Percentiles rank a stretch among this genome's conserved stretches.
Conservation (phyloP, 768 basidiomycete genomes). For the Termitomyces sp. region DNA sequence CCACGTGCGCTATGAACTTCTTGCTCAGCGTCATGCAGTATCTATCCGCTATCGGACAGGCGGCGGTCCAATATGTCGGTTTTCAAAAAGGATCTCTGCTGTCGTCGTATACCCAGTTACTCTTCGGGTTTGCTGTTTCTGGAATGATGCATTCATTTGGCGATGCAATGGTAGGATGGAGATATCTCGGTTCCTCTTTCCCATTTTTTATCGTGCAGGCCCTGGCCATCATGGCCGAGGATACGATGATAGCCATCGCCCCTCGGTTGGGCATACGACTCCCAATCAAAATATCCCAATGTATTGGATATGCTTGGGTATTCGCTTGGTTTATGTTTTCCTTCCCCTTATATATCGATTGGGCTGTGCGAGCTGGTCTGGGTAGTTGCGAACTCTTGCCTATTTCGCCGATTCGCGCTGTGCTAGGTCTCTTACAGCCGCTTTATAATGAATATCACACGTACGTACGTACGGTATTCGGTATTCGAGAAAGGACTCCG, state of each 20-base stretch:
- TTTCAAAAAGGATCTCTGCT: slow-evolving; percentile 13
- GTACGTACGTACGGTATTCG: not conserved
- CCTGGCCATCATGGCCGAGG: slow-evolving; percentile 24
- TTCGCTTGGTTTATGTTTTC: slow-evolving; percentile 5
- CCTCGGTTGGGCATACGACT: not conserved
- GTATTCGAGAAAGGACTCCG: too few species aligned
- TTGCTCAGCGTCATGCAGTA: too few species aligned
- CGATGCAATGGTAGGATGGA: slow-evolving; percentile 18
- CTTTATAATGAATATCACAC: too few species aligned
- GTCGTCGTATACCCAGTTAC: slow-evolving; percentile 19
- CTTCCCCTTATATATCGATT: slow-evolving; percentile 8
- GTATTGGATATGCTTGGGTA: slow-evolving; percentile 6
- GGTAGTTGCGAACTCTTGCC: slow-evolving; percentile 3
- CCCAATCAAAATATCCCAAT: not conserved
- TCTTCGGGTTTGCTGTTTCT: slow-evolving; percentile 22
- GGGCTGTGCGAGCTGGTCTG: slow-evolving; percentile 8
- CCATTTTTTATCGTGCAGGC: slow-evolving; percentile 24
- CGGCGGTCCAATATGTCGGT: slow-evolving; percentile 4
- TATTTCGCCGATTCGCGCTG: slow-evolving; percentile 3
- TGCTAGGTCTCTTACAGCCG: not conserved
- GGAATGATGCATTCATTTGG: slow-evolving; percentile 22
- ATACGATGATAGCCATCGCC: slow-evolving; percentile 15
- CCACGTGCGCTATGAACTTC: too few species aligned
- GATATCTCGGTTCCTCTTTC: slow-evolving; percentile 15
- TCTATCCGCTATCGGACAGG: slow-evolving; percentile 16